Conservation (phyloP, 441 rosid genomes). For the Pelargonium myrrhifolium region DNA sequence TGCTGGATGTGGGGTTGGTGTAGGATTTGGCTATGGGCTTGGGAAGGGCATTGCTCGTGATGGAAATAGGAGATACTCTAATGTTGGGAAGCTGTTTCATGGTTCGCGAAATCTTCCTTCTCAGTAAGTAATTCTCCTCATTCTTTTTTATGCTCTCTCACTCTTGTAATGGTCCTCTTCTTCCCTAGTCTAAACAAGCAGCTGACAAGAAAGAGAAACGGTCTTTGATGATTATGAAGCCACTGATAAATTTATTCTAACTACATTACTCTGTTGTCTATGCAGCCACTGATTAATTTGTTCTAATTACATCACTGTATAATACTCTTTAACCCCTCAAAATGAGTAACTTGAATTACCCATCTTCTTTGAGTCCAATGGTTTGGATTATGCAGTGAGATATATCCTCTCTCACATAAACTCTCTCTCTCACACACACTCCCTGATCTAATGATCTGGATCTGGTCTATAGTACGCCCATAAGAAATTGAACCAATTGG, state of each 20-base stretch:
- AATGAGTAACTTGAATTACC: too few relatives aligned
- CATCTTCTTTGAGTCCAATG: too few relatives aligned
- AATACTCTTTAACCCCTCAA: neutral
- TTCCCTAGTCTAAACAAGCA: too few relatives aligned
- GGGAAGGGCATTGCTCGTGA: constrained; percentile 79
- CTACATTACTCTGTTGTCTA: neutral
- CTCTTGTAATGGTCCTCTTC: too few relatives aligned
- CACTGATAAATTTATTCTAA: neutral
- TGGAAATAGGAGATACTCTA: constrained; percentile 37
- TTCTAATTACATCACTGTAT: neutral
- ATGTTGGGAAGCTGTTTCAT: constrained; percentile 35
- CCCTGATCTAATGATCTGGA: too few relatives aligned
- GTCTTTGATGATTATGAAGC: neutral
- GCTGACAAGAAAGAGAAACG: too few relatives aligned
- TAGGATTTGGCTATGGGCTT: constrained; percentile 80
- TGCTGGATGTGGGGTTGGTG: constrained; percentile 80
- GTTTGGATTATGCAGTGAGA: too few relatives aligned
- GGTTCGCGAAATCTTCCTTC: constrained; percentile 31
- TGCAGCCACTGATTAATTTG: neutral
- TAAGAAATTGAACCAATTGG: too few relatives aligned
- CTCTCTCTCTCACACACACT: too few relatives aligned
- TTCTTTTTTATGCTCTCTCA: neutral
- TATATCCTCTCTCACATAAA: too few relatives aligned
- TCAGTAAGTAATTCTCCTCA: constrained; percentile 28
- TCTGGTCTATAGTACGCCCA: too few relatives aligned